Base-by-base conservation (phyloP, 306 rosid genomes). In the Fagus sylvatica region DNA sequence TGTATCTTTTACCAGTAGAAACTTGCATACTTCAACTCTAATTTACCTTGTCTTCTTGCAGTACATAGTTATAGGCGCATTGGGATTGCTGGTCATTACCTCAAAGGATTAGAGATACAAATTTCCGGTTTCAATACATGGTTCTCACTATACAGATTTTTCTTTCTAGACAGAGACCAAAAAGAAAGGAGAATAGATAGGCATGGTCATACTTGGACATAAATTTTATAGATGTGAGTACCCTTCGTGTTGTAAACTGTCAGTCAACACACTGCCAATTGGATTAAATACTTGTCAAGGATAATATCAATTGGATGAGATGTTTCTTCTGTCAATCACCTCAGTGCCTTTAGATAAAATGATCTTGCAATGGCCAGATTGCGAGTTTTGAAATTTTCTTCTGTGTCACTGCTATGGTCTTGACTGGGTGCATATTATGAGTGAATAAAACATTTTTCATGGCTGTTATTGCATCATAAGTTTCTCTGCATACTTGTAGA, bases 1-100 rank as follows among this genome's bases (percentile, higher is more conserved):
- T 33, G 17, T 61, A 32, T 34, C n/a, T 61, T 33, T 61, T 61
- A 61, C 41, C 40, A 2, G 19, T 61, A 11, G 17, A 61, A 61
- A 61, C 19, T 60, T 30, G 39, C 12, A 53, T 33, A 13, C 69
- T 77, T 46, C 12, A 28, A 22, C 17, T 34, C 39, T 82, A 28
- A 80, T 56, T 59, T n/a, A n/a, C 57, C 39, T 67, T 22, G 8
- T 66, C 33, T 57, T 69, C 39, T 64, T 76, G 89, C 90, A 88
- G 96, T 87, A 84, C 77, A 54, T 88, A 41, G 69, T 87, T 33
- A 40, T 85, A 7, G 93, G 90, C 33, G 81, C 82, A 16, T 74
- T 87, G 76, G 86, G 84, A 61, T 72, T 89, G 79, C 81, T 89
- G 76, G 60, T 78, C 53, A 74, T 85, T 59, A 82, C 77, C 42